Base-by-base conservation (phyloP, 2,329 filamentous ascomycete genomes). In the Epichloe typhina region DNA sequence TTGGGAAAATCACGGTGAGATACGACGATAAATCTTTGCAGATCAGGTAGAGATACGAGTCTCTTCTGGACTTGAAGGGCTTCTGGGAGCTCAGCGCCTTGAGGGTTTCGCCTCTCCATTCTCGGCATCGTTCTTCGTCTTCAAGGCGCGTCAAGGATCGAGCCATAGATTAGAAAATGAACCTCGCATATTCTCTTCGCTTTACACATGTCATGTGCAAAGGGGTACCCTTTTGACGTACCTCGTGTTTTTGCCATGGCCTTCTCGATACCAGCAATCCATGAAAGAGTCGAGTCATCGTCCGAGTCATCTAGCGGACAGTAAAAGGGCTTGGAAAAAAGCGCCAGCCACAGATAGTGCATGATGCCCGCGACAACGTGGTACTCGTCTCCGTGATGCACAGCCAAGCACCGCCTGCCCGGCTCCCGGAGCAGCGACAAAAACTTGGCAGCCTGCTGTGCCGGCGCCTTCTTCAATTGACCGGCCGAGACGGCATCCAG, bases 101-200 rank as follows among this genome's bases (percentile, higher is more conserved):
- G 42, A 68, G 60, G 6, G 66, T 68, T 49, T 68, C 66, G 53
- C 63, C 62, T 46, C 66, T 61, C 66, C 66, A 68, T 56, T 66
- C 60, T 44, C 66, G 62, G 46, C 63, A 67, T 21, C 64, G 64
- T 33, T 58, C 61, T 41, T 57, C 49, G 48, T 67, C 66, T 68
- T 50, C 31, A 11, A 31, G 8, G 31, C 3, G 31, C 31, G 9
- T 31, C 31, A 31, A 3, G 31, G 8, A 4, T 3, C 31, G 31
- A 31, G 31, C 31, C 31, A 31, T 31, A 31, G 31, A 31, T 31
- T 31, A 31, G 31, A 31, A 31, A 11, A 31, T 1, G 31, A 31
- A 31, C 9, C 31, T 31, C 31, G 31, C 31, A 31, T 31, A 31
- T 31, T 31, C 9, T 31, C 31, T 9, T 31, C 31, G 31, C 31